Percentiles rank a stretch among this genome's conserved stretches.
phyloP scores from a whole-genome alignment of 768 basidiomycete genomes.

The Russula griseocarnosa region DNA sequence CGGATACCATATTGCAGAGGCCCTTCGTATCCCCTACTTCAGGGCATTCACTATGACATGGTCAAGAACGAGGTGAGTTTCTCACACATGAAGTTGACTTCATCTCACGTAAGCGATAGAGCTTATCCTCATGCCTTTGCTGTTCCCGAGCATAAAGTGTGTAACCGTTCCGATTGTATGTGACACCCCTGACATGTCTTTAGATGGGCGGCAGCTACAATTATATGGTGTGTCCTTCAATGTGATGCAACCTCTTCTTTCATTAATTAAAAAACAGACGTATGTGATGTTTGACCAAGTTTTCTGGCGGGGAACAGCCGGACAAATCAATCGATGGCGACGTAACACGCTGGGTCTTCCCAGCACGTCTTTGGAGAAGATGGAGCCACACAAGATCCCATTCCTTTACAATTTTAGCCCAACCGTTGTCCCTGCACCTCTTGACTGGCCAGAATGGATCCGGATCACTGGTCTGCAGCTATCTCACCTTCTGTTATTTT shows the following conservation, averaged over 20 bases:
- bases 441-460: constrained; percentile 99
- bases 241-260: constrained; percentile 16
- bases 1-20: constrained; percentile 95
- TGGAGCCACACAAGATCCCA: constrained; percentile 96
- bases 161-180: constrained; percentile 17
- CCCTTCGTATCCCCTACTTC: constrained; percentile 88
- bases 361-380: constrained; percentile 85
- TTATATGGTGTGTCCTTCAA: constrained; percentile 70
- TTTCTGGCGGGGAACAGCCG: constrained; percentile 92
- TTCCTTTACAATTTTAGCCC: constrained; percentile 98
- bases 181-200: constrained; percentile 10
- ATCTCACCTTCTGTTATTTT: constrained; percentile 1
- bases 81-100: not conserved
- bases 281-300: constrained; percentile 98
- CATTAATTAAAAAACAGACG: constrained; percentile 45
- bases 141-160: constrained; percentile 89
- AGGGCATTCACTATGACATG: constrained; percentile 98
- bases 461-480: constrained; percentile 66
- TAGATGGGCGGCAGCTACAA: constrained; percentile 97
- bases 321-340: constrained; percentile 94
- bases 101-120: constrained; percentile 38
- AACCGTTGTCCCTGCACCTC: constrained; percentile 80
- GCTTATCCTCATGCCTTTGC: constrained; percentile 98
- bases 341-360: constrained; percentile 68
- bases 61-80: constrained; percentile 76